phyloP scores from a whole-genome alignment of 441 rosid genomes.

The Viola pubescens region DNA sequence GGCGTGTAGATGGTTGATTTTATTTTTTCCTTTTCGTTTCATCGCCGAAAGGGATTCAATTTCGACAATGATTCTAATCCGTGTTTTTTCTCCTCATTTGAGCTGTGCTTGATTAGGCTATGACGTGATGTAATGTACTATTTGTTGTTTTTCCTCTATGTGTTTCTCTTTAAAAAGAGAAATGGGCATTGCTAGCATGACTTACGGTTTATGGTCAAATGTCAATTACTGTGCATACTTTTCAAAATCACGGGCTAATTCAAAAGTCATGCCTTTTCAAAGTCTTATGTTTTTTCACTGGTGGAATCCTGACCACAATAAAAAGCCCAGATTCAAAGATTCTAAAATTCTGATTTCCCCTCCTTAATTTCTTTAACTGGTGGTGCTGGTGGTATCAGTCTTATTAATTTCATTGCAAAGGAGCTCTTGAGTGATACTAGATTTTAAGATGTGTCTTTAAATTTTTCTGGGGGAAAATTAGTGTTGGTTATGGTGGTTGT shows the following conservation, averaged over 20 bases:
- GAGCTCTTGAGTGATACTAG: background rate
- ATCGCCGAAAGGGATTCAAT: background rate
- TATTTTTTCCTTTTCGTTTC: too few relatives aligned
- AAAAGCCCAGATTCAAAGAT: background rate
- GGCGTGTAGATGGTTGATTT: too few relatives aligned
- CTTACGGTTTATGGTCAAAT: slow-evolving; percentile 18
- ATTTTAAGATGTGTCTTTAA: background rate
- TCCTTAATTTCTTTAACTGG: background rate
- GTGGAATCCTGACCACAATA: slow-evolving; percentile 15
- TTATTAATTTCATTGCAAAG: too few relatives aligned
- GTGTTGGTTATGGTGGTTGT: background rate
- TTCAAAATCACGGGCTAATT: slow-evolving; percentile 3
- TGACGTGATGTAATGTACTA: slow-evolving; percentile 19
- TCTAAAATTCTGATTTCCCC: background rate
- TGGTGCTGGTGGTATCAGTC: too few relatives aligned
- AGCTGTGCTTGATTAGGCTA: slow-evolving; percentile 18
- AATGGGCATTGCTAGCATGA: background rate
- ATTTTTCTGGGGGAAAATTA: slow-evolving; percentile 4
- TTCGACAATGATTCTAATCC: slow-evolving; percentile 17
- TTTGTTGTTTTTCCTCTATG: slow-evolving; percentile 11
- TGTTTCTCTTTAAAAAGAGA: background rate
- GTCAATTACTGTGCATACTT: slow-evolving; percentile 13
- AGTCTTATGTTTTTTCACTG: background rate
- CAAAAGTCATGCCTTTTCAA: background rate
- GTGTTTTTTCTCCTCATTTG: slow-evolving; percentile 1